Evolutionary conservation across 257 asterid genomes (phyloP), one percentile per base, ranked within the genome.

Genomic region (Cordia subcordata): DNA sequence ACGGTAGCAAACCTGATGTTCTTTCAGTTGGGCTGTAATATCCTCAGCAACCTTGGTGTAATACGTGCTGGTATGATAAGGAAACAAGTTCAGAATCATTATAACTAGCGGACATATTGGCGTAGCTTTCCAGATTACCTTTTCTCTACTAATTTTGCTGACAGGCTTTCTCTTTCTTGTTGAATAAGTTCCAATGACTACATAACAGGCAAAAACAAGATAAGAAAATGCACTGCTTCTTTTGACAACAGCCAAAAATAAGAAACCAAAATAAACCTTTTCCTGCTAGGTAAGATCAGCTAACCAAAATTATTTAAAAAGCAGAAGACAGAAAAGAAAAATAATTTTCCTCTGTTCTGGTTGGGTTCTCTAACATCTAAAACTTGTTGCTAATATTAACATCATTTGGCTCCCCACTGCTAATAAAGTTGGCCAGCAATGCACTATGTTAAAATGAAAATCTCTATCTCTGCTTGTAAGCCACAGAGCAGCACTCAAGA

Each of bases 111-210:
- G 47, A 42, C 46, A 61, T 59, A 47, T 67, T 55, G 20, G 49
- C 56, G 54, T 56, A 62, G 70, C 51, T 61, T 23, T 55, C 67
- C 67, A 39, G 38, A 42, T 69, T 77, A 91, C 98, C 94, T 83
- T 75, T 64, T 79, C 63, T 83, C 85, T 23, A 60, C 64, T 58
- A 82, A 77, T 79, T 84, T 91, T 51, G 68, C 68, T 60, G 94
- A 75, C 68, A 75, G 49, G 74, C 72, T 70, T 38, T 50, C 71
- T 71, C 61, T 85, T 75, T 85, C 95, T 55, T 88, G 93, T 68
- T 75, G 86, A 82, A 85, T 78, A 57, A 91, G 89, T 71, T 82
- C 87, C 70, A 86, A 64, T 27, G 95, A 80, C 95, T 91, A 88
- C 66, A 76, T 63, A 71, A 51, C 52, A 22, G 39, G 46, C 61